These are phyloP conservation scores for Capronia epimyces DNA, from an alignment of 2,329 filamentous ascomycete genomes.

Conservation along the genomic window DNA sequence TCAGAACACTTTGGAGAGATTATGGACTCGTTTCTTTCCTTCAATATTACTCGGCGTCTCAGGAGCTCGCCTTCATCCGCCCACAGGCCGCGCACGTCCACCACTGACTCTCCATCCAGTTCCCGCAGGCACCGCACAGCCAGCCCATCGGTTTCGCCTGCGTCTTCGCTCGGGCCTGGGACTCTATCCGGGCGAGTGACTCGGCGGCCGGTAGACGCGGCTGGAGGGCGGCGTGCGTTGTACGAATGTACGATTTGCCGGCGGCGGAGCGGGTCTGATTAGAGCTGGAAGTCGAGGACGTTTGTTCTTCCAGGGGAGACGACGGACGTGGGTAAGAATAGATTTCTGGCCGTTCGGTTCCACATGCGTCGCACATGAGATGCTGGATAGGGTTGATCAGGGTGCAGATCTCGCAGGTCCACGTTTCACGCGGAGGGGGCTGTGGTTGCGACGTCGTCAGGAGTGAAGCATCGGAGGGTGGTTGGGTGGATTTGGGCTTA, in stretches of 20 bases:
- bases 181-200: conserved; percentile 36
- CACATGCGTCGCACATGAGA: conserved; percentile 57
- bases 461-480: not conserved
- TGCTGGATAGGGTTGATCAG: conserved; percentile 56
- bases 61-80: conserved; percentile 50
- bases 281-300: not conserved
- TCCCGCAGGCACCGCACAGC: conserved; percentile 54
- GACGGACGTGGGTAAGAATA: conserved; percentile 28
- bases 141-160: conserved; percentile 52
- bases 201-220: conserved; percentile 35
- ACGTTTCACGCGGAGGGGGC: conserved; percentile 37
- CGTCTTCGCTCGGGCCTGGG: conserved; percentile 41
- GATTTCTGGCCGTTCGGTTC: conserved; percentile 48
- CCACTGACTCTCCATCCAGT: conserved; percentile 60
- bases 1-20: no score
- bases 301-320: conserved; percentile 23
- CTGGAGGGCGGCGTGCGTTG: conserved; percentile 15
- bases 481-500: not conserved
- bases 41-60: no score
- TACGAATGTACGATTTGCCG: not conserved
- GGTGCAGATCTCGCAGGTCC: conserved; percentile 58
- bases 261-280: conserved; percentile 4
- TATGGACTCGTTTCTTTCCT: no score
- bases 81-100: conserved; percentile 60
- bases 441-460: not conserved